phyloP scores from a whole-genome alignment of 2,329 filamentous ascomycete species.

The Beauveria bassiana region DNA sequence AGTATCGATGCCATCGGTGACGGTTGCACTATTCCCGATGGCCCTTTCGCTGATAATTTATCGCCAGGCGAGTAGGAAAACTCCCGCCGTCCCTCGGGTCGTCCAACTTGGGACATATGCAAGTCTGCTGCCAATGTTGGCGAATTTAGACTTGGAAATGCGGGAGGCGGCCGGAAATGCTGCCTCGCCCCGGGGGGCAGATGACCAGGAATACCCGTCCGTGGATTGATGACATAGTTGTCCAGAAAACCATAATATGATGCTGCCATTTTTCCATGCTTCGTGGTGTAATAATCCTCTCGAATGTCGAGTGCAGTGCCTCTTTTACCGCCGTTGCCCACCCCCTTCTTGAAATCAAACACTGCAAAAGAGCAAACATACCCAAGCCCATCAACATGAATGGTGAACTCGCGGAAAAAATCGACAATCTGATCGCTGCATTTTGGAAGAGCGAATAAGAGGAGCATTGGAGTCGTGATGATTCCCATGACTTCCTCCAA shows the following conservation, averaged over 20 bases:
- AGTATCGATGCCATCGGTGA: conserved; percentile 67
- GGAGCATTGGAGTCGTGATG: conserved; percentile 80
- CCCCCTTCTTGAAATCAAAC: conserved; percentile 88
- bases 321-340: conserved; percentile 35
- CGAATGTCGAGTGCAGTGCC: conserved; percentile 55
- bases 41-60: conserved; percentile 1
- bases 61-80: not conserved
- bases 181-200: conserved; percentile 43
- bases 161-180: conserved; percentile 67
- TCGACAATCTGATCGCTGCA: conserved; percentile 92
- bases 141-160: conserved; percentile 64
- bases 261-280: conserved; percentile 97
- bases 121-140: conserved; percentile 50
- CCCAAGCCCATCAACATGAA: conserved; percentile 92
- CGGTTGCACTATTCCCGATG: conserved; percentile 36
- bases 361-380: conserved; percentile 97
- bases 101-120: conserved; percentile 38
- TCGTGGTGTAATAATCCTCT: conserved; percentile 88
- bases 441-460: conserved; percentile 78
- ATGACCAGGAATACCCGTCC: conserved; percentile 55
- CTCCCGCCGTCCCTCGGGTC: conserved; percentile 21
- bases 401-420: conserved; percentile 96
- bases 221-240: conserved; percentile 74
- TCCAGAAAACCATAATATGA: conserved; percentile 94
- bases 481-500: conserved; percentile 88